Evolutionary conservation across 371 early-diverging fungal species (phyloP).

Genomic region (Apophysomyces elegans): DNA sequence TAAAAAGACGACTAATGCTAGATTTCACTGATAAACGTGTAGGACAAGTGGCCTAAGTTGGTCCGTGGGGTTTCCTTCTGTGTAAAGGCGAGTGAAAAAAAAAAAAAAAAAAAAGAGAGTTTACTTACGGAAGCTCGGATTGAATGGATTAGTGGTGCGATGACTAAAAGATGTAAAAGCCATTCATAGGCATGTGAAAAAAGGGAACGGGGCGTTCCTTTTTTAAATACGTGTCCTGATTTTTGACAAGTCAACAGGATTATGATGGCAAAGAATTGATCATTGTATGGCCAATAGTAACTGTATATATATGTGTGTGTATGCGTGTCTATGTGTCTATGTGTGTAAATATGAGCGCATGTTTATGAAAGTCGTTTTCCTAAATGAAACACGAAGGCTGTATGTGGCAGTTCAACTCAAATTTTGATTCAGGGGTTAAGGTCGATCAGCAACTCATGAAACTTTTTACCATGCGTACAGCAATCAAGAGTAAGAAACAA

Average conservation of each 20-base stretch:
- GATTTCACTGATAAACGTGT: not conserved
- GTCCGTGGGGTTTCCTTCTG: slow-evolving; percentile 4
- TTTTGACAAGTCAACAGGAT: not conserved
- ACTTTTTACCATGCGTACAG: not conserved
- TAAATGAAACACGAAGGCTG: not conserved
- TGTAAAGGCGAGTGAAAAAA: not conserved
- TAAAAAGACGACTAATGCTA: not conserved
- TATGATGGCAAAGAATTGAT: too few relatives aligned
- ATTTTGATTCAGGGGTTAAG: slow-evolving; percentile 7
- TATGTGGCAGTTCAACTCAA: not conserved
- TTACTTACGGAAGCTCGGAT: slow-evolving; percentile 5
- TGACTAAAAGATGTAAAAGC: slow-evolving; percentile 1
- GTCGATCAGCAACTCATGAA: not conserved
- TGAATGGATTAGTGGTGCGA: not conserved
- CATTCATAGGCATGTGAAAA: not conserved
- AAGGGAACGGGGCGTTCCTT: not conserved
- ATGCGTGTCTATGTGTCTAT: not conserved
- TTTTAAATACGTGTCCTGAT: not conserved
- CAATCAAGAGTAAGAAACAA: not conserved
- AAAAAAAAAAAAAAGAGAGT: not conserved
- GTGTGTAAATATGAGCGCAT: not conserved
- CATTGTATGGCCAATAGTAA: too few relatives aligned
- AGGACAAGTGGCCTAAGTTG: slow-evolving; percentile 2
- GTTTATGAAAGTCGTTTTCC: not conserved
- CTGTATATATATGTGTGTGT: too few relatives aligned